phyloP scores from a whole-genome alignment of 208 protist genomes.

The Crithidia brevicula region DNA sequence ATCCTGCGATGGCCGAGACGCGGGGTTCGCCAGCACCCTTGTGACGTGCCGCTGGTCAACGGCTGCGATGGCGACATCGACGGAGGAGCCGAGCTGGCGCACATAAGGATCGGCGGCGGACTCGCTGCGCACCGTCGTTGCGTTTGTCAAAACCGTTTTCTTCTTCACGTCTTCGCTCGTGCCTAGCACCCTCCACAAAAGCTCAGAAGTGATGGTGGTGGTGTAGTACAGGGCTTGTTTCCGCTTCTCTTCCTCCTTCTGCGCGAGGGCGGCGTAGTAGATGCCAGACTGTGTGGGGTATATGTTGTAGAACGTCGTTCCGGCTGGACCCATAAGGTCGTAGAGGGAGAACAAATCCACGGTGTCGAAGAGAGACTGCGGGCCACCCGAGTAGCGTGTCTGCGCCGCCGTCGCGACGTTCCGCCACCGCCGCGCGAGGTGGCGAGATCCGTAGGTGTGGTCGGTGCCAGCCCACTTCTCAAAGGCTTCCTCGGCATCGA shows the following conservation, averaged over 20 bases:
- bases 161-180: not conserved
- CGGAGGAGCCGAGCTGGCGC: conserved; percentile 19
- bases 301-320: conserved; percentile 60
- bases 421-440: conserved; percentile 71
- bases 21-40: not conserved
- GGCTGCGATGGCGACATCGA: conserved; percentile 13
- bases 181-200: conserved; percentile 26
- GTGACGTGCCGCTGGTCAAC: conserved; percentile 3
- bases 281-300: conserved; percentile 66
- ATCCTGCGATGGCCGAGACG: conserved; percentile 7
- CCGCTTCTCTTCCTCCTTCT: conserved; percentile 34
- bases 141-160: no score
- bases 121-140: not conserved
- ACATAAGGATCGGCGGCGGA: conserved; percentile 9
- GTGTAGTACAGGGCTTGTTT: conserved; percentile 23
- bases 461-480: conserved; percentile 78
- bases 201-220: conserved; percentile 18
- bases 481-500: conserved; percentile 96
- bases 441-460: conserved; percentile 92
- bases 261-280: conserved; percentile 40
- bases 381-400: conserved; percentile 37
- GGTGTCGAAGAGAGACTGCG: conserved; percentile 39
- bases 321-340: conserved; percentile 78
- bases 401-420: not conserved
- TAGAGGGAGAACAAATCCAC: conserved; percentile 86